phyloP scores from a whole-genome alignment of 352 stramenopile species.

The Ophiocytium majus region DNA sequence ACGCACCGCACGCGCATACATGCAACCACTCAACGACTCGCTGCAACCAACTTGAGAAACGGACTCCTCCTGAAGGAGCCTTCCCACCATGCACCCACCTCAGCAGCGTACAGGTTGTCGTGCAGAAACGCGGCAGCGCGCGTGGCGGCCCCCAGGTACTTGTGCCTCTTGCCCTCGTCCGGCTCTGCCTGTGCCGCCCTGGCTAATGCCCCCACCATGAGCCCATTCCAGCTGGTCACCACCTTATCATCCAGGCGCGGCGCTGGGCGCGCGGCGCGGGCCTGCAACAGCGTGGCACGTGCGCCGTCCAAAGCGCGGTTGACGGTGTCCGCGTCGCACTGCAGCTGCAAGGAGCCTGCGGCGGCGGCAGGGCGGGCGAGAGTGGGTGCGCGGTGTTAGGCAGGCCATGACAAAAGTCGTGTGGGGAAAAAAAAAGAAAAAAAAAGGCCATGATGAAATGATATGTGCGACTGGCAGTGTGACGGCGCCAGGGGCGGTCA shows the following conservation, averaged over 20 bases:
- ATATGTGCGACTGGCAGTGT: too few relatives aligned
- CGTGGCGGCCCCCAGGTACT: slow-evolving; percentile 32
- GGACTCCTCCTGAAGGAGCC: too few relatives aligned
- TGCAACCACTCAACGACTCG: too few relatives aligned
- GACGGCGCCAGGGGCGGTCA: too few relatives aligned
- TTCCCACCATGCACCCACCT: slow-evolving; percentile 37
- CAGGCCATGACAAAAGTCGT: too few relatives aligned
- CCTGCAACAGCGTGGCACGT: slow-evolving; percentile 9
- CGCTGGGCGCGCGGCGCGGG: slow-evolving; percentile 17
- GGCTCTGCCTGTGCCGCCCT: slow-evolving; percentile 29
- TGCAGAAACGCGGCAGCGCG: slow-evolving; percentile 43
- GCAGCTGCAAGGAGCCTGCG: slow-evolving; percentile 8
- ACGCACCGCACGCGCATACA: too few relatives aligned
- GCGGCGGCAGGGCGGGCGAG: too few relatives aligned
- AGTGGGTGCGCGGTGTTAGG: too few relatives aligned
- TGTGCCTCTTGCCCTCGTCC: slow-evolving; percentile 18
- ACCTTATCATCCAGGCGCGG: slow-evolving; percentile 52
- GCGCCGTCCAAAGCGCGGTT: slow-evolving; percentile 21
- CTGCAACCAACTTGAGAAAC: too few relatives aligned
- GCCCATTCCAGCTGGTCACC: slow-evolving; percentile 48
- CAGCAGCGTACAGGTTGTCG: slow-evolving; percentile 30
- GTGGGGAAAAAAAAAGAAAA: too few relatives aligned
- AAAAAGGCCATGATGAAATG: too few relatives aligned
- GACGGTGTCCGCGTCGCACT: slow-evolving; percentile 23
- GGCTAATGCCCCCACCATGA: slow-evolving; percentile 38